phyloP scores from a whole-genome alignment of 116 monocot genomes.

The Posidonia oceanica region DNA sequence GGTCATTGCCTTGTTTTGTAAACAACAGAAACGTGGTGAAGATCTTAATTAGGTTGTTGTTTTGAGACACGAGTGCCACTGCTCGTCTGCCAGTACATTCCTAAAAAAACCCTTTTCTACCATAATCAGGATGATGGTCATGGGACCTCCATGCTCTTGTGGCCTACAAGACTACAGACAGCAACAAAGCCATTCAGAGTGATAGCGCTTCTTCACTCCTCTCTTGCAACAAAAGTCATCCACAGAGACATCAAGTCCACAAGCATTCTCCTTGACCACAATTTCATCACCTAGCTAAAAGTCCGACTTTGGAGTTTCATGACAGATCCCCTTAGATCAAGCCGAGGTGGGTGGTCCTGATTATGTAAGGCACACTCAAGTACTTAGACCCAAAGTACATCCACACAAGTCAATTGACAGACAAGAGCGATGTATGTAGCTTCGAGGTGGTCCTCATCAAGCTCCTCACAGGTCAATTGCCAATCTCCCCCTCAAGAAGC shows the following conservation, averaged over 20 bases:
- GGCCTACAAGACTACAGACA: conserved; percentile 6
- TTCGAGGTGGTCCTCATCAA: too few species aligned
- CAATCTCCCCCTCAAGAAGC: too few species aligned
- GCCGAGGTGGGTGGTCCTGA: neutral
- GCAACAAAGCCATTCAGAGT: conserved; percentile 15
- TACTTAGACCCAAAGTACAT: conserved; percentile 21
- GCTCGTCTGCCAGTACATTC: conserved; percentile 32
- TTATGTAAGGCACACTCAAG: conserved; percentile 11
- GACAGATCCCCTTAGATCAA: conserved; percentile 1
- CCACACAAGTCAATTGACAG: too few species aligned
- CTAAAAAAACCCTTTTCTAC: conserved; percentile 18
- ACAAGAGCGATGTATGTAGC: too few species aligned
- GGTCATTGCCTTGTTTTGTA: conserved; percentile 23
- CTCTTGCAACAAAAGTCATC: conserved; percentile 3
- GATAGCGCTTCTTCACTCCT: conserved; percentile 19
- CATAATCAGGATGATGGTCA: conserved; percentile 12
- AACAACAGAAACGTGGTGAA: conserved; percentile 34
- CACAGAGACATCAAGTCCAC: conserved; percentile 27
- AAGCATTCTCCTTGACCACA: conserved; percentile 20
- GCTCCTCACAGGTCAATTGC: too few species aligned
- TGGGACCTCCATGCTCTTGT: conserved; percentile 2
- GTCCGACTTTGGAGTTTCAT: conserved; percentile 12
- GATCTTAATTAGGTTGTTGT: conserved; percentile 31
- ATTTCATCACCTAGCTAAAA: conserved; percentile 12
- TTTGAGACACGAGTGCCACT: conserved; percentile 29